These are phyloP conservation scores for Cyphellophora attinorum DNA, from an alignment of 2,329 filamentous ascomycete species.

Conservation along the genomic window DNA sequence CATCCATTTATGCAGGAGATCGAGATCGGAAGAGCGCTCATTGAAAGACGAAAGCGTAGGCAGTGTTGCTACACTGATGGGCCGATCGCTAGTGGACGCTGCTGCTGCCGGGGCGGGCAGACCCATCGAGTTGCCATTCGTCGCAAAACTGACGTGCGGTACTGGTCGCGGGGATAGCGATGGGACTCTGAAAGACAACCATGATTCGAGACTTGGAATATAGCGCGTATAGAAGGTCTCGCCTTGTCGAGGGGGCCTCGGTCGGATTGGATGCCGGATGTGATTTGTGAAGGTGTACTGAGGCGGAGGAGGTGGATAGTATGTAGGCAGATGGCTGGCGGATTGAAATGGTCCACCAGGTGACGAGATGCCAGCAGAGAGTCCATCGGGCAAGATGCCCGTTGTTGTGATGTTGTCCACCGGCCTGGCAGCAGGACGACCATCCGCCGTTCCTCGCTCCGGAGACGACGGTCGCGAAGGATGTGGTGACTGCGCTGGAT, in stretches of 20 bases:
- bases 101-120: conserved; percentile 16
- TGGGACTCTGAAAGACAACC: conserved; percentile 80
- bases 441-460: conserved; percentile 11
- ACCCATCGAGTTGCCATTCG: conserved; percentile 29
- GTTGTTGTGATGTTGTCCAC: conserved; percentile 8
- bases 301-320: conserved; percentile 73
- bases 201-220: conserved; percentile 71
- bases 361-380: conserved; percentile 16
- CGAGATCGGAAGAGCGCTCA: conserved; percentile 47
- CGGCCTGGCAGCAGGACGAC: conserved; percentile 7
- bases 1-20: conserved; percentile 80
- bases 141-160: conserved; percentile 57
- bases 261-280: conserved; percentile 73
- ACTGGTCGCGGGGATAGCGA: conserved; percentile 49
- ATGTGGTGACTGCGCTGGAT: conserved; percentile 40
- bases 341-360: conserved; percentile 64
- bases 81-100: conserved; percentile 9
- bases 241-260: conserved; percentile 81
- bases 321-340: conserved; percentile 77
- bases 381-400: conserved; percentile 9
- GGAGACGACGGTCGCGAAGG: conserved; percentile 44
- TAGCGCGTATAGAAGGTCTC: conserved; percentile 87
- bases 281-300: conserved; percentile 73
- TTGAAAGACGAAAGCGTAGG: conserved; percentile 30
- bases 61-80: conserved; percentile 21